Conservation (phyloP, 2,329 filamentous ascomycete species). For the Cercospora beticola region DNA sequence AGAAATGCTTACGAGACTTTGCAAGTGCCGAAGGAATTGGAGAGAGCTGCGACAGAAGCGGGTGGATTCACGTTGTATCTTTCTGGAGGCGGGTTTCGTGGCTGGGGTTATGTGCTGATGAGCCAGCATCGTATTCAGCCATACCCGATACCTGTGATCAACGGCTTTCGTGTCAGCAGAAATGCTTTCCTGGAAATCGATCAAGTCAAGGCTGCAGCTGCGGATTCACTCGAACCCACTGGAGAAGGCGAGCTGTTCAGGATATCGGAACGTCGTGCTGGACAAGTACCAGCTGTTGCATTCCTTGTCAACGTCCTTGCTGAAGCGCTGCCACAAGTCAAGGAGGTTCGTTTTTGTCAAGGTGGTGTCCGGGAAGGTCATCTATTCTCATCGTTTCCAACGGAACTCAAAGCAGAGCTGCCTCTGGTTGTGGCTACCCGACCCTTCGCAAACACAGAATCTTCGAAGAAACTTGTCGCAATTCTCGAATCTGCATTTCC, state of each 20-base stretch:
- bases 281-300: constrained; percentile 80
- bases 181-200: constrained; percentile 60
- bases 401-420: constrained; percentile 59
- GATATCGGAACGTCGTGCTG: constrained; percentile 74
- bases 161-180: constrained; percentile 68
- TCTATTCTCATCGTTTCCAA: constrained; percentile 68
- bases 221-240: constrained; percentile 34
- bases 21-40: constrained; percentile 55
- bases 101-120: constrained; percentile 89
- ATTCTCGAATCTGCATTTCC: constrained; percentile 54
- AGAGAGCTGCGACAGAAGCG: constrained; percentile 44
- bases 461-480: constrained; percentile 48
- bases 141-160: constrained; percentile 81
- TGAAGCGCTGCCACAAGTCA: constrained; percentile 67
- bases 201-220: constrained; percentile 45
- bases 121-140: constrained; percentile 69
- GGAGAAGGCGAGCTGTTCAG: constrained; percentile 58
- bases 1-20: constrained; percentile 42
- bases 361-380: constrained; percentile 85
- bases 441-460: constrained; percentile 50
- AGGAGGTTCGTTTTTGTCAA: constrained; percentile 77
- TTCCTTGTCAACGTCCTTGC: constrained; percentile 76
- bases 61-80: constrained; percentile 72
- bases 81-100: constrained; percentile 85
- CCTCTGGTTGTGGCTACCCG: constrained; percentile 65